phyloP scores from a whole-genome alignment of 495 filamentous ascomycete genomes.

The Annulohypoxylon nitens region DNA sequence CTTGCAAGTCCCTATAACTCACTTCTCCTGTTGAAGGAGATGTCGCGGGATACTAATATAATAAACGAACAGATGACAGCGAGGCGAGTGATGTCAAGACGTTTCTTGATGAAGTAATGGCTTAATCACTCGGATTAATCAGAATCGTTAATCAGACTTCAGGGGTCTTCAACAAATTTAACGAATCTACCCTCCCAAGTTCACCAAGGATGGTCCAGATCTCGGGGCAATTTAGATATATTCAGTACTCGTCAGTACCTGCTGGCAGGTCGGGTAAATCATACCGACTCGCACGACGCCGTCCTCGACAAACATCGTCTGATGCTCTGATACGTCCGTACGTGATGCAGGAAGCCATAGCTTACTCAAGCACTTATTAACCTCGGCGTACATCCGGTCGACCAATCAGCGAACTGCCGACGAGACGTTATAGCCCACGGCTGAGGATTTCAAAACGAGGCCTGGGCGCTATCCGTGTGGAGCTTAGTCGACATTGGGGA shows the following conservation, averaged over 20 bases:
- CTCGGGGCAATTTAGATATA: constrained; percentile 50
- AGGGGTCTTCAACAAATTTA: constrained; percentile 27
- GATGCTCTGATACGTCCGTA: constrained; percentile 29
- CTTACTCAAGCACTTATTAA: constrained; percentile 45
- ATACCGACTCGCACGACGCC: not conserved
- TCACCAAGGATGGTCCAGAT: constrained; percentile 41
- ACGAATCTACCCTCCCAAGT: constrained; percentile 23
- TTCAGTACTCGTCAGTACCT: constrained; percentile 42
- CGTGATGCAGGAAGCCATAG: constrained; percentile 15
- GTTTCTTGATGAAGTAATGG: constrained; percentile 36
- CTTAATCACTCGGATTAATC: constrained; percentile 41
- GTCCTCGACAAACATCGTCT: constrained; percentile 25
- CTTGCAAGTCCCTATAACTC: constrained; percentile 31
- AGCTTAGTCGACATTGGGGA: constrained; percentile 29
- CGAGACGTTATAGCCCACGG: constrained; percentile 25
- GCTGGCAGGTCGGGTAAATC: constrained; percentile 43
- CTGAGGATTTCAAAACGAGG: constrained; percentile 31
- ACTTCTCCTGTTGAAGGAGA: constrained; percentile 52
- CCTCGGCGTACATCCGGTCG: constrained; percentile 26
- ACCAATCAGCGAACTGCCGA: constrained; percentile 53
- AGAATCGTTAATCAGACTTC: constrained; percentile 42
- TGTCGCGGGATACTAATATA: constrained; percentile 38
- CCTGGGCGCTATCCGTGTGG: constrained; percentile 38
- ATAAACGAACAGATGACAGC: constrained; percentile 24
- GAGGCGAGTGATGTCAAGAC: constrained; percentile 23